phyloP scores from a whole-genome alignment of 2,329 filamentous ascomycete genomes.

The Calonectria pteridis region DNA sequence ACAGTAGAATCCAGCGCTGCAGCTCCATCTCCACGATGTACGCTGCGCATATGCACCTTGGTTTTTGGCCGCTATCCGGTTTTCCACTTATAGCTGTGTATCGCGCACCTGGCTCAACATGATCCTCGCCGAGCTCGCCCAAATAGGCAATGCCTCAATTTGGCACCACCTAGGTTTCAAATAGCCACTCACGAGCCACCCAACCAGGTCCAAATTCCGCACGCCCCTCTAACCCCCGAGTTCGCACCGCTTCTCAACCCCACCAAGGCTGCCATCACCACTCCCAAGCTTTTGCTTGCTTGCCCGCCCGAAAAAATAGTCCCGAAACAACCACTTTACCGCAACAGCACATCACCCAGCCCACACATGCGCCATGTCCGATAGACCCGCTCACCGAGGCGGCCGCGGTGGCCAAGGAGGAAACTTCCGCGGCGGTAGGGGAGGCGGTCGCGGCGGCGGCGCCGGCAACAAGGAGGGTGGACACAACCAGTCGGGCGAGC shows the following conservation, averaged over 20 bases:
- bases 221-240: conserved; percentile 15
- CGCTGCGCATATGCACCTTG: background rate
- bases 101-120: background rate
- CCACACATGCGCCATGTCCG: conserved; percentile 58
- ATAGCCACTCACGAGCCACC: background rate
- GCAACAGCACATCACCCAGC: conserved; percentile 9
- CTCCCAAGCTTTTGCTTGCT: conserved; percentile 19
- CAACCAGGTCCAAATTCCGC: background rate
- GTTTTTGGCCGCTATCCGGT: background rate
- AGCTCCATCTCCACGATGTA: background rate
- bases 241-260: conserved; percentile 4
- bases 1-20: background rate
- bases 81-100: background rate
- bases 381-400: conserved; percentile 62
- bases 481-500: conserved; percentile 58
- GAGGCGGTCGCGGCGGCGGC: conserved; percentile 61
- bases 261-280: conserved; percentile 28
- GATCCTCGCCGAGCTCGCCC: background rate
- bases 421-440: conserved; percentile 57
- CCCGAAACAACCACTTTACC: background rate
- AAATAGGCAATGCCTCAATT: conserved; percentile 8
- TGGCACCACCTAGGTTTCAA: background rate
- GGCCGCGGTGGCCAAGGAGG: conserved; percentile 59
- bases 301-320: conserved; percentile 6
- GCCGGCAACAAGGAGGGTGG: conserved; percentile 42